Evolutionary conservation across 78 protist species (phyloP), one percentile per base, ranked within the genome.

Genomic region (Dictyostelium purpureum): DNA sequence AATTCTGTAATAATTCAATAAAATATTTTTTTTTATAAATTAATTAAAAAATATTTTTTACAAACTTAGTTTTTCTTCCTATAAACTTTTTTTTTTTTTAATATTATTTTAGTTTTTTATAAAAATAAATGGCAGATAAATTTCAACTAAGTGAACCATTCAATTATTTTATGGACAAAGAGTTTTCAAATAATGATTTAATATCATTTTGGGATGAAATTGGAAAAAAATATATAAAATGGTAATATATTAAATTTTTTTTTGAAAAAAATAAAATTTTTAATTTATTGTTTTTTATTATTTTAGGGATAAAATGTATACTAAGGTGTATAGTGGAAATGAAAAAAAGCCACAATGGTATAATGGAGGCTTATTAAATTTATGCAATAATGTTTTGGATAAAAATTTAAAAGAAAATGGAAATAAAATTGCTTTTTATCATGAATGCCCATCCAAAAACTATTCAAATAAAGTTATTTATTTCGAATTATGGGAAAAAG

Each of bases 371-470:
- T 31, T 26, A 37, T 43, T 88, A 77, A 96, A 96, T 79, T 18
- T 71, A 31, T 88, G 94, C 37, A 93, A 88, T 79, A 94, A 95
- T 51, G 31, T 77, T n/a, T 38, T 95, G 28, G 98, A 96, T 66
- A 14, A 26, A 35, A 89, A 87, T 31, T 1, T 83, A 26, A 40
- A 37, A 63, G 21, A 40, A 12, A 43, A 81, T 69, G 10, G 21
- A 40, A 2, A 31, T 37, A 63, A 16, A 18, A 1, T 57, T 28
- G 89, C 89, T 7, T 52, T 69, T 7, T 37, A 69, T 26, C 63
- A 81, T 51, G 89, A 81, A 38, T 67, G 71, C 35, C 79, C 79
- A 57, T 57, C 6, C 26, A 97, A 57, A 96, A 97, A 85, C 1
- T 42, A 31, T 24, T 16, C 54, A 6, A 24, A 31, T 2, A 43